Evolutionary conservation across 2,329 filamentous ascomycete species (phyloP).

Genomic region (Alternaria angustiovoidea): DNA sequence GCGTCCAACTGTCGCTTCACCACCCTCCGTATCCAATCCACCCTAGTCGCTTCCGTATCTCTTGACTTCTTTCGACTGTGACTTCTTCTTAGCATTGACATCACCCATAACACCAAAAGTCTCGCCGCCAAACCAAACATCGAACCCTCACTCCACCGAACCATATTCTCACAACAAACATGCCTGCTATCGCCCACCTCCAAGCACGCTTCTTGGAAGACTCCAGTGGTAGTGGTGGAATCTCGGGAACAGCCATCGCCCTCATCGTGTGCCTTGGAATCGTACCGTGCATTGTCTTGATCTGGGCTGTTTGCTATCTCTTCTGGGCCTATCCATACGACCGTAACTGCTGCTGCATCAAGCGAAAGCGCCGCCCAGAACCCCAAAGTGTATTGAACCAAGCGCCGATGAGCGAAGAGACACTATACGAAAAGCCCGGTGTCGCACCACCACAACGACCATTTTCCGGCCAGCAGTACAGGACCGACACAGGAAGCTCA

Average conservation of each 20-base stretch:
- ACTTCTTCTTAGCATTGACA: slow-evolving; percentile 8
- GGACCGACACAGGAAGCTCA: slow-evolving; percentile 25
- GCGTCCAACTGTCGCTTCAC: slow-evolving; percentile 5
- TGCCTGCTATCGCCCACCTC: slow-evolving; percentile 29
- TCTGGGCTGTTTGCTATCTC: slow-evolving; percentile 37
- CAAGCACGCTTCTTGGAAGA: slow-evolving; percentile 24
- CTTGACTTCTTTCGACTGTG: neutral
- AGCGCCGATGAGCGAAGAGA: slow-evolving; percentile 18
- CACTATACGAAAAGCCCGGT: slow-evolving; percentile 23
- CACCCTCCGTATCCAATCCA: slow-evolving; percentile 1
- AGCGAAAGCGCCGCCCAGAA: slow-evolving; percentile 26
- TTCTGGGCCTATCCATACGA: slow-evolving; percentile 36
- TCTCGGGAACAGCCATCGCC: slow-evolving; percentile 31
- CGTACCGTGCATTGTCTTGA: slow-evolving; percentile 33
- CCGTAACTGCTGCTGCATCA: slow-evolving; percentile 37
- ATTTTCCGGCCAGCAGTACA: slow-evolving; percentile 9
- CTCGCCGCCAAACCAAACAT: neutral
- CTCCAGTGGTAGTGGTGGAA: slow-evolving; percentile 12
- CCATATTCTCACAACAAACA: slow-evolving; percentile 6
- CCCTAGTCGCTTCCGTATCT: slow-evolving; percentile 7
- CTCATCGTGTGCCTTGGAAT: slow-evolving; percentile 37
- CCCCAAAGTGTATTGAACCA: slow-evolving; percentile 10
- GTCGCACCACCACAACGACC: slow-evolving; percentile 25
- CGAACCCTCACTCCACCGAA: neutral
- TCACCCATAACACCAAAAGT: neutral